Percentiles rank a stretch among this genome's conserved stretches.
phyloP scores from a whole-genome alignment of 2,329 filamentous ascomycete species.

The Pezicula carpinea region DNA sequence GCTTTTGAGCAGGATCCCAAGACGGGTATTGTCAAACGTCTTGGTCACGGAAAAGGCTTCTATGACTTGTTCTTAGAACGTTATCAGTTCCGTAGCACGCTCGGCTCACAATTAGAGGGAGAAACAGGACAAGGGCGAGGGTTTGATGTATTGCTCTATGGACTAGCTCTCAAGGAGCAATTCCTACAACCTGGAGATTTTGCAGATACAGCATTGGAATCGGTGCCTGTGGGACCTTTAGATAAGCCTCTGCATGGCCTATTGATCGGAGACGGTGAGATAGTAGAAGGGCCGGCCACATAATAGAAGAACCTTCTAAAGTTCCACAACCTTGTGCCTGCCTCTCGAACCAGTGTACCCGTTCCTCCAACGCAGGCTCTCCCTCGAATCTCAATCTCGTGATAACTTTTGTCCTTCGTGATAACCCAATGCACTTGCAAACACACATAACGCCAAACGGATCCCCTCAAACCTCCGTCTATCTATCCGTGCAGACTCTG shows the following conservation, averaged over 20 bases:
- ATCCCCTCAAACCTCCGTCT: neutral
- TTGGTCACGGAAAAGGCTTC: conserved; percentile 94
- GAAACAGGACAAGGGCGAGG: conserved; percentile 48
- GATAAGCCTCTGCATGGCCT: conserved; percentile 80
- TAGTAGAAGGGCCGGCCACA: conserved; percentile 34
- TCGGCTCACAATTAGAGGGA: conserved; percentile 22
- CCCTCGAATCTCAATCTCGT: conserved; percentile 1
- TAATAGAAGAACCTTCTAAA: conserved; percentile 12
- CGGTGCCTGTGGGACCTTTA: conserved; percentile 68
- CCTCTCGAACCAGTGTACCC: neutral
- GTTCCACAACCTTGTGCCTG: conserved; percentile 7
- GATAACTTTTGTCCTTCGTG: conserved; percentile 15
- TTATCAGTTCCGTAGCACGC: conserved; percentile 48
- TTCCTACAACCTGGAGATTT: conserved; percentile 53
- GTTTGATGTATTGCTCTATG: conserved; percentile 60
- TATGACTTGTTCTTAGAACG: conserved; percentile 90
- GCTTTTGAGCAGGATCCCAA: conserved; percentile 69
- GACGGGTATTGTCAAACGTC: conserved; percentile 57
- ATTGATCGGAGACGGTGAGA: conserved; percentile 64
- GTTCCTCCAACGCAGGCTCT: neutral
- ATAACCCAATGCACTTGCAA: conserved; percentile 10
- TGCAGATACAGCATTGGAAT: conserved; percentile 36
- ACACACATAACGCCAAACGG: conserved; percentile 21
- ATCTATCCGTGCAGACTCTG: conserved; percentile 36
- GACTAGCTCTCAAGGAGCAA: conserved; percentile 82